Evolutionary conservation across 2,329 filamentous ascomycete genomes (phyloP), one percentile per base, ranked within the genome.

Genomic region (Sporothrix globosa): DNA sequence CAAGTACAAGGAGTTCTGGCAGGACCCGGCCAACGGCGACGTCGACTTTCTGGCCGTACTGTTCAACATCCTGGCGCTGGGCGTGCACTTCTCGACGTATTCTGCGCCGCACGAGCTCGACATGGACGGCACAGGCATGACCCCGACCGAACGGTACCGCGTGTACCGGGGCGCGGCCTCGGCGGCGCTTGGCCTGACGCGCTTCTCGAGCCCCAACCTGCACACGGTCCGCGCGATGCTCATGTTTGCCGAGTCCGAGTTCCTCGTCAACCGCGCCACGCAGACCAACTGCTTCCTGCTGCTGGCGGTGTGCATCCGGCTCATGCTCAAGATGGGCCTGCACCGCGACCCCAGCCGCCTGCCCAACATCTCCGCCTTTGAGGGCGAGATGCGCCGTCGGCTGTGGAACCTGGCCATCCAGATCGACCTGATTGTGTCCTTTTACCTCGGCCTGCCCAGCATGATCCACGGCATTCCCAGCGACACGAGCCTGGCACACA

Each of bases 371-470:
- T 81, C 83, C 2, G 78, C 83, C 0, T 87, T 84, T 69, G 81
- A 86, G 66, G 84, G 83, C 6, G 85, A 88, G 78, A 86, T 87
- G 82, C 80, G 84, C 14, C 80, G 84, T 44, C 80, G 85, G 17
- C 77, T 84, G 74, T 88, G 86, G 86, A 83, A 84, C 73, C 80
- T 87, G 73, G 82, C 83, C 3, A 77, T 82, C 34, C 87, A 90
- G 75, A 82, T 90, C 61, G 90, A 92, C 75, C 78, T 89, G 2
- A 78, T 91, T 4, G 87, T 89, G 34, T 86, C 88, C 1, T 91
- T 90, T 75, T 89, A 91, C 75, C 83, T 91, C 72, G 90, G 90
- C 2, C 80, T 92, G 69, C 90, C 90, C 2, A 85, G 85, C 75
- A 89, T 91, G 86, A 82, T 91, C 58, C 83, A 88, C 70, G 82